These are phyloP conservation scores for Nitzschia palea DNA, from an alignment of 108 stramenopile species.

Conservation along the genomic window DNA sequence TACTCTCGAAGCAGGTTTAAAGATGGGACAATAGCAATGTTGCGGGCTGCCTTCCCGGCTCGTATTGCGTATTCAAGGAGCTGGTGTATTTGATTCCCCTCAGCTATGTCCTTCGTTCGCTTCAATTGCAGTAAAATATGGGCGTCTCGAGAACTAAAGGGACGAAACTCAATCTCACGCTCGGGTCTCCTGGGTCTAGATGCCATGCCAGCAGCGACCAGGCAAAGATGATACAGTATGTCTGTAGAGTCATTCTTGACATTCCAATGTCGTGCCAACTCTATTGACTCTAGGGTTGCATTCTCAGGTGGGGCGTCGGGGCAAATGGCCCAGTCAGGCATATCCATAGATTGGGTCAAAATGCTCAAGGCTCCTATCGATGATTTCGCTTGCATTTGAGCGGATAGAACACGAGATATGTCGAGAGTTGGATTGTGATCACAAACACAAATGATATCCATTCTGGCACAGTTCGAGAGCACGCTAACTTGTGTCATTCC, in stretches of 20 bases:
- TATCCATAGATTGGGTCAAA: slow-evolving; percentile 6
- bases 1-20: slow-evolving; percentile 46
- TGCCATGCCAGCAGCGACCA: slow-evolving; percentile 65
- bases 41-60: slow-evolving; percentile 74
- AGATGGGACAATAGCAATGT: slow-evolving; percentile 52
- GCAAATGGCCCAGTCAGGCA: neutral
- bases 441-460: slow-evolving; percentile 51
- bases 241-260: slow-evolving; percentile 6
- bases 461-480: slow-evolving; percentile 76
- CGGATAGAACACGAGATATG: slow-evolving; percentile 8
- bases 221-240: slow-evolving; percentile 41
- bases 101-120: slow-evolving; percentile 56
- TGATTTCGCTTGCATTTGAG: neutral
- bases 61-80: slow-evolving; percentile 62
- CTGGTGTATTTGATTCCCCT: neutral
- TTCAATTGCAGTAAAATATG: slow-evolving; percentile 81
- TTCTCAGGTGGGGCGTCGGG: neutral
- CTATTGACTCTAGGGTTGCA: neutral
- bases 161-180: slow-evolving; percentile 68
- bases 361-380: neutral
- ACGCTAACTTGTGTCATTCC: slow-evolving; percentile 56
- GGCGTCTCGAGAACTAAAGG: slow-evolving; percentile 78
- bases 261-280: slow-evolving; percentile 16
- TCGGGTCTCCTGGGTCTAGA: slow-evolving; percentile 63
- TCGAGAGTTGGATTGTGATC: neutral